Conservation (phyloP, 2,329 filamentous ascomycete species). For the Colletotrichum lupini region DNA sequence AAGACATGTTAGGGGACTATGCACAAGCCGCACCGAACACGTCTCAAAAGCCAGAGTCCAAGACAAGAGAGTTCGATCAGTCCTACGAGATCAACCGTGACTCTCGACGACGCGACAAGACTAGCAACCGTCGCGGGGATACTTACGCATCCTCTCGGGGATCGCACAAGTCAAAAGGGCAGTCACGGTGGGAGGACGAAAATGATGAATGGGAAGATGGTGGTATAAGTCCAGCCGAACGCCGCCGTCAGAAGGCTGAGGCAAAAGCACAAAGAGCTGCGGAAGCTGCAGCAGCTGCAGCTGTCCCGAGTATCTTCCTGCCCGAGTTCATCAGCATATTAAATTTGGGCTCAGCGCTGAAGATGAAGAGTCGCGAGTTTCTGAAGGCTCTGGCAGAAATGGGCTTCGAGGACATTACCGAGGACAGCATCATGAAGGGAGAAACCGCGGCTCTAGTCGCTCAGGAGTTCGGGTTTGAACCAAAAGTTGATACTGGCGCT, state of each 20-base stretch:
- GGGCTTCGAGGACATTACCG: constrained; percentile 87
- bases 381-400: constrained; percentile 81
- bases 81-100: constrained; percentile 34
- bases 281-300: constrained; percentile 55
- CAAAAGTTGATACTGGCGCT: constrained; percentile 76
- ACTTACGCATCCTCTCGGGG: constrained; percentile 3
- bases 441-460: constrained; percentile 92
- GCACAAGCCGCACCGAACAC: constrained; percentile 1
- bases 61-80: constrained; percentile 24
- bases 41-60: background rate
- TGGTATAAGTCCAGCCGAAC: constrained; percentile 48
- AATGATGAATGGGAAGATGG: constrained; percentile 55
- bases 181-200: constrained; percentile 35
- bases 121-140: constrained; percentile 12
- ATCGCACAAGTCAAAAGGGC: constrained; percentile 16
- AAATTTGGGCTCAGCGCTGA: constrained; percentile 81
- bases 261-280: constrained; percentile 54
- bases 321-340: constrained; percentile 94
- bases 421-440: constrained; percentile 87
- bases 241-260: constrained; percentile 54
- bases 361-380: constrained; percentile 77
- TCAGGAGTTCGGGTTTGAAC: constrained; percentile 92
- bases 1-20: background rate
- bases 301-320: constrained; percentile 67
- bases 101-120: constrained; percentile 27